Evolutionary conservation across 2,329 filamentous ascomycete species (phyloP).

Genomic region (Scedosporium boydii): DNA sequence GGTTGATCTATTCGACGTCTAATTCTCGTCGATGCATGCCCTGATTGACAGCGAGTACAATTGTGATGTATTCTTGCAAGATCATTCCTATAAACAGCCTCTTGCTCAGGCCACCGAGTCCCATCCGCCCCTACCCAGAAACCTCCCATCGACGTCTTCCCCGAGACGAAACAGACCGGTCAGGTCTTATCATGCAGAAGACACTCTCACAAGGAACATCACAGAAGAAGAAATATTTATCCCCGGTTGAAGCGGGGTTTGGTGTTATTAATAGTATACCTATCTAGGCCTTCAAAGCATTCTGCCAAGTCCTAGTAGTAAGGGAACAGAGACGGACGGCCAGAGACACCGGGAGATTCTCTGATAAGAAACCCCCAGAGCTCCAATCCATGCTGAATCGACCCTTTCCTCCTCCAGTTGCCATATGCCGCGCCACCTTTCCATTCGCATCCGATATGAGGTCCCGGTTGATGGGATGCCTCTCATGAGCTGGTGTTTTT

Average conservation of each 20-base stretch:
- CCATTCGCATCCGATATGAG: slow-evolving; percentile 7
- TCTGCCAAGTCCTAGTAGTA: neutral
- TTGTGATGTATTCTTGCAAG: too few species aligned
- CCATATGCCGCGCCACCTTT: slow-evolving; percentile 5
- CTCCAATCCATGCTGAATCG: neutral
- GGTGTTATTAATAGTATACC: slow-evolving; percentile 3
- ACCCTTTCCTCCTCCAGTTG: neutral
- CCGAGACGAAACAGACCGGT: neutral
- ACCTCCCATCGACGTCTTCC: neutral
- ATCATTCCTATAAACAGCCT: too few species aligned
- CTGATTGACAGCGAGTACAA: too few species aligned
- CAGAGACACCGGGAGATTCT: neutral
- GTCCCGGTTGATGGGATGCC: slow-evolving; percentile 13
- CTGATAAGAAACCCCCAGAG: neutral
- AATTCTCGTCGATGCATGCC: too few species aligned
- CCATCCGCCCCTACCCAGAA: too few species aligned
- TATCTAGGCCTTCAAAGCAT: neutral
- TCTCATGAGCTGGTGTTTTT: slow-evolving; percentile 10
- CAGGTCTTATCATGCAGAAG: neutral
- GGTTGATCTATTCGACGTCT: too few species aligned
- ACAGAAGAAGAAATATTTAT: neutral
- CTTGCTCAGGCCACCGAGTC: too few species aligned
- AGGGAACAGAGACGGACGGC: neutral
- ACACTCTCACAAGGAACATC: neutral
- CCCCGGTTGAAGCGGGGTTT: slow-evolving; percentile 8